Base-by-base conservation (phyloP, 352 stramenopile species). In the Phytophthora chlamydospora region DNA sequence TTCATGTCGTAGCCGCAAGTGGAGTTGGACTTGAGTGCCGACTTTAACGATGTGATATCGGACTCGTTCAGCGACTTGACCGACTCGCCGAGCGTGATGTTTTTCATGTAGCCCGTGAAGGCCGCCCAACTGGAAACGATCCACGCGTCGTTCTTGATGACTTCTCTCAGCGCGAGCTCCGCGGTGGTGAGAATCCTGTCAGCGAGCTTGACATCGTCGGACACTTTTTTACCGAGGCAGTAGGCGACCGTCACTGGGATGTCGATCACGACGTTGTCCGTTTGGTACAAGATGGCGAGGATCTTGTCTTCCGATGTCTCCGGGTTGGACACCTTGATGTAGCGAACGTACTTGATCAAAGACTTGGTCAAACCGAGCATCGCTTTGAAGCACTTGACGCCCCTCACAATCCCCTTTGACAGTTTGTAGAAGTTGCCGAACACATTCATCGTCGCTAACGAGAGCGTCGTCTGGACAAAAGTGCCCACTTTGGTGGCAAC, bases 241-340 rank as follows among this genome's bases (percentile, higher is more conserved):
- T 61, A 77, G 4, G 51, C 39, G 19, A 82, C 58, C 17, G 73
- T 64, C 2, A 71, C 54, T 4, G 76, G 73, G 12, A 83, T 60
- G 34, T 85, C 67, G 33, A 71, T 58, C n/a, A 74, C 61, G 6
- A 65, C 58, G 6, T 80, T 58, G 40, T 81, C 66, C 17, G 60
- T 64, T n/a, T 85, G 67, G 19, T 70, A 70, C 2, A 85, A 35
- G 19, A 76, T 46, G 9, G 61, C 57, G 10, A 72, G 38, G 0
- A 82, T 14, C 39, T 82, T 48, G 16, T 80, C 76, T 58, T 74
- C 29, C 4, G 67, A 68, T 10, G 58, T 66, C 29, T 69, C 21
- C 6, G 68, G 66, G 13, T 73, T 40, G 2, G 41, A 60, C 27
- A 38, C 65, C 36, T 76, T 56, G 13, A 75, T 31, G 21, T 75